These are phyloP conservation scores for Phytophthora syringae DNA, from an alignment of 352 stramenopile species.

Conservation along the genomic window DNA sequence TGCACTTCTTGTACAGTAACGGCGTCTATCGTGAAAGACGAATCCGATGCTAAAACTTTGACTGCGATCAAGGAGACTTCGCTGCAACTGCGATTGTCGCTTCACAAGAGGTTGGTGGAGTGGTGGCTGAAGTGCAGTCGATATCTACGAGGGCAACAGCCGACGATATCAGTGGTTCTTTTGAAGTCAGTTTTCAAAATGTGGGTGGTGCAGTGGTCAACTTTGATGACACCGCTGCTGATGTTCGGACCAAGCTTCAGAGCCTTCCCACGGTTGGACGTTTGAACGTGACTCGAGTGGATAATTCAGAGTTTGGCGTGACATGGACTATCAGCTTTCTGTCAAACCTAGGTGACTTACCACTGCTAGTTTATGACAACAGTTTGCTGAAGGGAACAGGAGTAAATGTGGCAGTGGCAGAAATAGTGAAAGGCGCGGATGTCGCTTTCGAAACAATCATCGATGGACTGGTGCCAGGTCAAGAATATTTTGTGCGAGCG, in stretches of 20 bases:
- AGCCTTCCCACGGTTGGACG: constrained; percentile 65
- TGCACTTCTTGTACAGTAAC: constrained; percentile 57
- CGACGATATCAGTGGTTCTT: constrained; percentile 61
- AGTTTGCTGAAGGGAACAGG: constrained; percentile 51
- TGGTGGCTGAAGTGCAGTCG: constrained; percentile 70
- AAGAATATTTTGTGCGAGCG: constrained; percentile 71
- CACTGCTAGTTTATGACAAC: constrained; percentile 45
- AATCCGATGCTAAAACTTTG: constrained; percentile 36
- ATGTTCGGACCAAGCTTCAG: constrained; percentile 82
- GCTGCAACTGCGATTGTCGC: constrained; percentile 47
- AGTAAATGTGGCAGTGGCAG: constrained; percentile 46
- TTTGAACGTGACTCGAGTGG: constrained; percentile 60
- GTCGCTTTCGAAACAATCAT: constrained; percentile 72
- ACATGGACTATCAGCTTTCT: constrained; percentile 79
- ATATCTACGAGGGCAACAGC: constrained; percentile 48
- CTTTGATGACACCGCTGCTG: constrained; percentile 68
- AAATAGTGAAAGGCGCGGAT: constrained; percentile 68
- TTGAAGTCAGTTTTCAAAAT: constrained; percentile 73
- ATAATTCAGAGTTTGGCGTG: constrained; percentile 53
- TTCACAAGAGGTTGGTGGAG: constrained; percentile 59
- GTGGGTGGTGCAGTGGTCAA: constrained; percentile 63
- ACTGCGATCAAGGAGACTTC: constrained; percentile 49
- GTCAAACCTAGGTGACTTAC: constrained; percentile 71
- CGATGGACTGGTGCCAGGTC: constrained; percentile 42
- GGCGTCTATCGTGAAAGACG: constrained; percentile 44